Evolutionary conservation across 305 asterid species (phyloP).

Genomic region (Rubia peregrina): DNA sequence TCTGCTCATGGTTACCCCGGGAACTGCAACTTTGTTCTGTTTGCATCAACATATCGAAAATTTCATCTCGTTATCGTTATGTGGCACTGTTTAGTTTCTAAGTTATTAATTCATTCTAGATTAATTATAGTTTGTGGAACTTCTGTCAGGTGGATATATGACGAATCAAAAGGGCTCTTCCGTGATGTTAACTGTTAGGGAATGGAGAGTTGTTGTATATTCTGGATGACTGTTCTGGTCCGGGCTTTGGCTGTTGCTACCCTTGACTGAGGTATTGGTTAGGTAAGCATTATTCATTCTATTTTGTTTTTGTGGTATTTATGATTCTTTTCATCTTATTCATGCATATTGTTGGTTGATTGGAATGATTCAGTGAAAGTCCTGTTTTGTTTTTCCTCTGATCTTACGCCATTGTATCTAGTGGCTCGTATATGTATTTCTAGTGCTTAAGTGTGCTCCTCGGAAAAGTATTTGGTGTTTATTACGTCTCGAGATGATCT

Average conservation of each 20-base stretch:
- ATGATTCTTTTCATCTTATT: neutral
- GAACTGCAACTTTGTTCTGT: neutral
- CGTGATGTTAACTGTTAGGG: slow-evolving; percentile 71
- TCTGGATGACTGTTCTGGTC: slow-evolving; percentile 15
- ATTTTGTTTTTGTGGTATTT: neutral
- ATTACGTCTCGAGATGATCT: neutral
- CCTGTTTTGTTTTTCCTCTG: neutral
- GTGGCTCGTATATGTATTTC: neutral
- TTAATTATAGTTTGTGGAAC: slow-evolving; percentile 10
- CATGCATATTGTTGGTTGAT: neutral
- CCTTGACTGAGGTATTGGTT: slow-evolving; percentile 18
- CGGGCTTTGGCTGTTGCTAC: slow-evolving; percentile 16
- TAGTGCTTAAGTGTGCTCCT: neutral
- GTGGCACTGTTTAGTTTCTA: neutral
- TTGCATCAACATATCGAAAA: neutral
- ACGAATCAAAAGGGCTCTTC: slow-evolving; percentile 80
- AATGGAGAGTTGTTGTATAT: slow-evolving; percentile 17
- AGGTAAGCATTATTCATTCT: slow-evolving; percentile 14
- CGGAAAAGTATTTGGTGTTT: neutral
- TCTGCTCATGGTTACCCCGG: neutral
- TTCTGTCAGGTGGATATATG: slow-evolving; percentile 88
- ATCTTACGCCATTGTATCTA: neutral
- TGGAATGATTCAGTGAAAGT: neutral
- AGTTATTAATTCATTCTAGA: neutral
- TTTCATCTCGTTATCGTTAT: neutral